These are phyloP conservation scores for Boletus tylopilopsis DNA, from an alignment of 768 basidiomycete species.

Conservation along the genomic window DNA sequence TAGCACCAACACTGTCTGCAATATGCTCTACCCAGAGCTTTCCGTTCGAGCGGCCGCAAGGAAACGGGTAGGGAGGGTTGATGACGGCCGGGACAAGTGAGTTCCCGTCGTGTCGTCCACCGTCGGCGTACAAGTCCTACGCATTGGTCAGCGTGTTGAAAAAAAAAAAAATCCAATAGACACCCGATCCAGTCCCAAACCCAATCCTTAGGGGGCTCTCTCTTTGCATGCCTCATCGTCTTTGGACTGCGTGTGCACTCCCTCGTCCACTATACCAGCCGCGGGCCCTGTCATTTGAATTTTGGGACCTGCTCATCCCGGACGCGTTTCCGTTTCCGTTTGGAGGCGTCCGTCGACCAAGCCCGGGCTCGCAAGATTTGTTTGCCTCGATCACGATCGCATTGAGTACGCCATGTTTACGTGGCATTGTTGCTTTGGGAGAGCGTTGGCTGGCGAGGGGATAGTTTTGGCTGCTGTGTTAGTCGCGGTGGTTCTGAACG, in stretches of 20 bases:
- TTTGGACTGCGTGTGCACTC: slow-evolving; percentile 71
- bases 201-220: slow-evolving; percentile 81
- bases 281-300: slow-evolving; percentile 63
- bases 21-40: slow-evolving; percentile 48
- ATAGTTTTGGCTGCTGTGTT: slow-evolving; percentile 56
- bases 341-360: slow-evolving; percentile 52
- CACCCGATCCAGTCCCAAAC: slow-evolving; percentile 52
- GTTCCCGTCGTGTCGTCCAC: slow-evolving; percentile 46
- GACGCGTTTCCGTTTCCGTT: slow-evolving; percentile 67
- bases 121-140: slow-evolving; percentile 50
- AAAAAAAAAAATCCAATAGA: too few relatives aligned
- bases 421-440: not conserved
- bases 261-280: slow-evolving; percentile 53
- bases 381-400: slow-evolving; percentile 79
- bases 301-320: slow-evolving; percentile 68
- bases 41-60: slow-evolving; percentile 51
- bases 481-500: slow-evolving; percentile 55
- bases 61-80: slow-evolving; percentile 39
- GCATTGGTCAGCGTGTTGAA: too few relatives aligned
- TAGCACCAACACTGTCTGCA: slow-evolving; percentile 37
- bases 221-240: slow-evolving; percentile 71
- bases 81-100: slow-evolving; percentile 40
- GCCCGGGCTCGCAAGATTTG: slow-evolving; percentile 57
- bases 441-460: not conserved
- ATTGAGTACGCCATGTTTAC: slow-evolving; percentile 70